Evolutionary conservation across 1,139 yeast species (phyloP), one percentile per base, ranked within the genome.

Genomic region (Taiozyma sp.): DNA sequence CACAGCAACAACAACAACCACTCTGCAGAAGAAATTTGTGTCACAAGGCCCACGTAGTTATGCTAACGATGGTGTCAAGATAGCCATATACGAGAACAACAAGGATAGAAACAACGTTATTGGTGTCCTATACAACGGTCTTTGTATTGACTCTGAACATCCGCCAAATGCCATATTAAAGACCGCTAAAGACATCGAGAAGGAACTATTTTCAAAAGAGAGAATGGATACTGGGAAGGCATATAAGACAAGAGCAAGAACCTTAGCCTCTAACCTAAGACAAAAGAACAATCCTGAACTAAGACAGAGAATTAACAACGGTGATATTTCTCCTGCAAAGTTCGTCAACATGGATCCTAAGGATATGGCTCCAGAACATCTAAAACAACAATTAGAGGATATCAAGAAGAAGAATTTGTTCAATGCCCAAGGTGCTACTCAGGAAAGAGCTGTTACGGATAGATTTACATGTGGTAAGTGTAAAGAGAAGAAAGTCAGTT

Each of bases 381-480:
- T 93, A 59, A 89, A 87, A 70, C 81, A 87, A 67, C 96, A 91
- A 66, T 78, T 92, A 60, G 95, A 91, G 64, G 84, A 87, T 62
- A 79, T 93, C 61, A 90, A 88, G 65, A 87, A 88, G 66, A 87
- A 89, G 68, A 95, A 95, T 70, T 76, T 93, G 66, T 92, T 88
- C 71, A 96, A 93, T 67, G 99, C 99, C 4, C 97, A 90, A 70
- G 97, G 97, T 60, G 98, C 99, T n/a, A 91, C 90, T 10, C 96
- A 92, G 64, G 90, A 91, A 75, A 80, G 97, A 62, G 96, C 99
- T 1, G 91, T 91, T 45, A 93, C 99, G 9, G 98, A 93, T 70
- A 78, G 98, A 69, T 93, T 93, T 68, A 88, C 96, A 3, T 93
- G 99, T 73, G 97, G 98, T 54, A 93, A 93, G 70, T 93, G 99